A percentile compares a stretch with the other conserved stretches of the same genome.
Evolutionary conservation across 345 rosid species (phyloP).

Genomic region (Populus davidiana): DNA sequence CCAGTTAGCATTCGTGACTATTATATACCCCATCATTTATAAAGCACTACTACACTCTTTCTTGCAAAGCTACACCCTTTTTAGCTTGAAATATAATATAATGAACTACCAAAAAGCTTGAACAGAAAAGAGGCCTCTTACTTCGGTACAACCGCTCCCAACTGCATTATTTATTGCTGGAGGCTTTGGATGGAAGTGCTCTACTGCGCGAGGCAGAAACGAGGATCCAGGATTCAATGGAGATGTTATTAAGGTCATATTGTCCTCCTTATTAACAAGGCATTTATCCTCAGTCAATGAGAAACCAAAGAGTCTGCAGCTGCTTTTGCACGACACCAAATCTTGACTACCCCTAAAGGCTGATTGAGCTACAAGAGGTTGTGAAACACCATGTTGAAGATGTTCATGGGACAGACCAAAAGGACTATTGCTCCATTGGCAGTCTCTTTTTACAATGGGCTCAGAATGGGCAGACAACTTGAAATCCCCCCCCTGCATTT

Average conservation of each 20-base stretch:
- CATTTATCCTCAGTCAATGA: constrained; percentile 64
- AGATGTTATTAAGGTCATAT: constrained; percentile 25
- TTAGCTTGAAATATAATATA: constrained; percentile 21
- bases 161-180: constrained; percentile 35
- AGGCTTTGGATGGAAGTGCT: constrained; percentile 42
- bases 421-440: constrained; percentile 16
- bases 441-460: constrained; percentile 4
- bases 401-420: constrained; percentile 24
- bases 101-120: constrained; percentile 33
- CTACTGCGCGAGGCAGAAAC: constrained; percentile 47
- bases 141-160: constrained; percentile 57
- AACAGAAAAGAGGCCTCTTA: constrained; percentile 29
- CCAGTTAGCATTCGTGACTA: neutral
- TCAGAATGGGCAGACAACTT: constrained; percentile 8
- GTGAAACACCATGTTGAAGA: constrained; percentile 27
- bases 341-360: constrained; percentile 35
- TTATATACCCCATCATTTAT: neutral
- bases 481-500: constrained; percentile 22
- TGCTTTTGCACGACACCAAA: constrained; percentile 51
- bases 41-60: neutral
- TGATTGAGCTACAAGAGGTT: constrained; percentile 25
- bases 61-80: neutral
- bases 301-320: constrained; percentile 95
- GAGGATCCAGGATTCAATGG: constrained; percentile 28
- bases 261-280: constrained; percentile 29